phyloP scores from a whole-genome alignment of 1,284 basidiomycete genomes.

The Tilletia indica region DNA sequence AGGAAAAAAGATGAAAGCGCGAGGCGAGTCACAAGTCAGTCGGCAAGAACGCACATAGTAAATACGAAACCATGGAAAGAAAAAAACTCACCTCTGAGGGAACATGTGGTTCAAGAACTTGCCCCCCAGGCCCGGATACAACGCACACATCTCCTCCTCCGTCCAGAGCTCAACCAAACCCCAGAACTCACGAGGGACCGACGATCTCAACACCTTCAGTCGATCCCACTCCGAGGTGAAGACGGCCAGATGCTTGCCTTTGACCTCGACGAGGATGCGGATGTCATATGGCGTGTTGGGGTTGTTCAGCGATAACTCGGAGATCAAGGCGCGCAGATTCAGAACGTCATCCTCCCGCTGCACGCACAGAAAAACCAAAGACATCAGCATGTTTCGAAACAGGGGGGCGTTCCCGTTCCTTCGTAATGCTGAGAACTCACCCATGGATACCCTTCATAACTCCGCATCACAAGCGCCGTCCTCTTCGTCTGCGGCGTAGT shows the following conservation, averaged over 20 bases:
- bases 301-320: slow-evolving; percentile 55
- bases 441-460: slow-evolving; percentile 55
- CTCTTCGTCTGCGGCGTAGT: slow-evolving; percentile 52
- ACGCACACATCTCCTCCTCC: slow-evolving; percentile 54
- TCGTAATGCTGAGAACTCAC: background rate
- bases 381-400: background rate
- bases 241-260: slow-evolving; percentile 49
- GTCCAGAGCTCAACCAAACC: slow-evolving; percentile 56
- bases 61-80: background rate
- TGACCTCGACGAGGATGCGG: slow-evolving; percentile 55
- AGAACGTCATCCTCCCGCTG: slow-evolving; percentile 54
- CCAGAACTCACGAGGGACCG: slow-evolving; percentile 55
- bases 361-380: background rate
- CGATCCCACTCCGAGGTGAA: slow-evolving; percentile 56
- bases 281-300: slow-evolving; percentile 54
- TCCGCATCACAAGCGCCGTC: slow-evolving; percentile 53
- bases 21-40: background rate
- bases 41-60: background rate
- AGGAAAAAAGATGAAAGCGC: background rate
- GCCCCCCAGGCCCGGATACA: slow-evolving; percentile 53
- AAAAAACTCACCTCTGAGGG: slow-evolving; percentile 35
- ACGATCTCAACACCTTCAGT: slow-evolving; percentile 49
- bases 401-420: background rate
- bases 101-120: slow-evolving; percentile 56
- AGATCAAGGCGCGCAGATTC: slow-evolving; percentile 55